Conservation (phyloP, 164 flowering plant genomes). For the Brasenia schreberi region DNA sequence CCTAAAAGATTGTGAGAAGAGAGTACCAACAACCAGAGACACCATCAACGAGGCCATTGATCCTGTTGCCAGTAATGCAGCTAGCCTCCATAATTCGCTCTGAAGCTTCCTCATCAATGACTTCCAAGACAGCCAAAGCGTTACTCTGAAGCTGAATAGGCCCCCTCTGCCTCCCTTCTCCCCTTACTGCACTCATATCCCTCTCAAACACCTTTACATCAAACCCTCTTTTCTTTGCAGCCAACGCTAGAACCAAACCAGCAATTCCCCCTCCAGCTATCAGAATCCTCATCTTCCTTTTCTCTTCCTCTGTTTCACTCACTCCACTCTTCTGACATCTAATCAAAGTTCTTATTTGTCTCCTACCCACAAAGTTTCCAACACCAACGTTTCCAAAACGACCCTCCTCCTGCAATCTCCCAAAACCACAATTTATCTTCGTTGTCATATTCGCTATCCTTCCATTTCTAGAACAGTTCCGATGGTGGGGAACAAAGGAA, state of each 20-base stretch:
- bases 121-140: slow-evolving; percentile 29
- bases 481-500: neutral
- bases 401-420: neutral
- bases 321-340: neutral
- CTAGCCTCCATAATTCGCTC: slow-evolving; percentile 17
- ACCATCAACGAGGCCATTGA: slow-evolving; percentile 28
- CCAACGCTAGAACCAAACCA: slow-evolving; percentile 24
- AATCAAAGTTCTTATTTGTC: neutral
- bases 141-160: slow-evolving; percentile 27
- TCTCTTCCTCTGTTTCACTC: slow-evolving; percentile 2
- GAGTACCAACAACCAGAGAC: slow-evolving; percentile 20
- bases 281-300: slow-evolving; percentile 15
- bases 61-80: slow-evolving; percentile 28
- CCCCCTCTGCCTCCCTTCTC: slow-evolving; percentile 25
- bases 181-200: slow-evolving; percentile 25
- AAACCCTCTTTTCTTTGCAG: slow-evolving; percentile 22
- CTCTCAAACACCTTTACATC: slow-evolving; percentile 27
- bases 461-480: neutral
- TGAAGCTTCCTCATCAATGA: slow-evolving; percentile 20
- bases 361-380: neutral
- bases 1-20: neutral
- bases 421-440: too few relatives aligned
- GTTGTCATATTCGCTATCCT: too few relatives aligned
- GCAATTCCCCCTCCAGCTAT: slow-evolving; percentile 31
- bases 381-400: neutral